Conservation (phyloP, 2,329 filamentous ascomycete genomes). For the Hymenoscyphus linearis region DNA sequence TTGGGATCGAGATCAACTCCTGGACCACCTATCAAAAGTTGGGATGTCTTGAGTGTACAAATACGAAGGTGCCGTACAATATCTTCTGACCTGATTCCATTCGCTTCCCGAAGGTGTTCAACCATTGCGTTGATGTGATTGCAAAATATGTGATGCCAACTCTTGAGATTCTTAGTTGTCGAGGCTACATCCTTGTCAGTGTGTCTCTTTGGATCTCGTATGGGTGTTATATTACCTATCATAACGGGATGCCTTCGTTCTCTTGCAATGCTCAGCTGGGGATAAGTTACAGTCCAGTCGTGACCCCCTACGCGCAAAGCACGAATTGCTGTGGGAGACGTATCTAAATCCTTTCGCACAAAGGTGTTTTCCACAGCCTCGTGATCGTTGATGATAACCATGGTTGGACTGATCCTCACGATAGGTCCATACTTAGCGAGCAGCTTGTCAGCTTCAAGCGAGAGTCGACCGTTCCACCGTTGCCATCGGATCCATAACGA, state of each 20-base stretch:
- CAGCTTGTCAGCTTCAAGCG: constrained; percentile 8
- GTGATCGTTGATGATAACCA: too few species aligned
- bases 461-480: constrained; percentile 12
- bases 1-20: constrained; percentile 3
- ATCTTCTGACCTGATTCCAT: too few species aligned
- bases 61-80: constrained; percentile 4
- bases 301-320: constrained; percentile 3
- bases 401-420: too few species aligned
- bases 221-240: constrained; percentile 8
- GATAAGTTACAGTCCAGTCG: constrained; percentile 15
- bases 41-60: constrained; percentile 8
- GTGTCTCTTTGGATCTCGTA: too few species aligned
- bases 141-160: too few species aligned
- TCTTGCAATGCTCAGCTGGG: constrained; percentile 9
- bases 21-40: constrained; percentile 11
- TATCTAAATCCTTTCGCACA: too few species aligned
- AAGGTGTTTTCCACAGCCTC: too few species aligned
- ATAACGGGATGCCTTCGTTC: constrained; percentile 10
- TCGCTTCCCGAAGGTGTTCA: too few species aligned
- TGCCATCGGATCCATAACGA: constrained; percentile 13
- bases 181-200: too few species aligned
- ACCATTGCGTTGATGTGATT: too few species aligned
- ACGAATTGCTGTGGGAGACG: too few species aligned
- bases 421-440: not conserved
- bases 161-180: too few species aligned